Evolutionary conservation across 169 alveolate species (phyloP).

Genomic region (Fabrea salina): DNA sequence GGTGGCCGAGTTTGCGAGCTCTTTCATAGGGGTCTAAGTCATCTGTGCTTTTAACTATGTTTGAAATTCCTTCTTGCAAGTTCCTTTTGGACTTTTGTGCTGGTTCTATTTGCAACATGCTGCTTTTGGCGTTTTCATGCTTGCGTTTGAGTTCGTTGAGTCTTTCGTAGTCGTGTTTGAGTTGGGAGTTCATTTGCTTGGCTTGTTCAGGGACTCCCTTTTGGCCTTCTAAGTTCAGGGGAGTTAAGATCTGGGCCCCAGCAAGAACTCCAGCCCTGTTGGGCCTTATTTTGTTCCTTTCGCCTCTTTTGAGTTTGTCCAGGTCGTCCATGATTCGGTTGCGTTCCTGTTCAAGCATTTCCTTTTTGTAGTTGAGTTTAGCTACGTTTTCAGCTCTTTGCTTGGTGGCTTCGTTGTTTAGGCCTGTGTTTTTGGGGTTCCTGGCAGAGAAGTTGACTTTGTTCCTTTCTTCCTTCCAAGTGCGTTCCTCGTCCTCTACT

Average conservation of each 20-base stretch:
- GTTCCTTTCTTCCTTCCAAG: slow-evolving; percentile 38
- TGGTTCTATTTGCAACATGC: neutral
- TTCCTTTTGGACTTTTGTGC: neutral
- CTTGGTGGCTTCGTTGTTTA: slow-evolving; percentile 35
- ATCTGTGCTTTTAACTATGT: neutral
- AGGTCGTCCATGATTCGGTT: slow-evolving; percentile 50
- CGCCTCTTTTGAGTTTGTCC: slow-evolving; percentile 40
- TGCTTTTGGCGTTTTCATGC: neutral
- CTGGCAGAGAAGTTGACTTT: slow-evolving; percentile 20
- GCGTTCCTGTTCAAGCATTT: slow-evolving; percentile 46
- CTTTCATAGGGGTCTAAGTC: neutral
- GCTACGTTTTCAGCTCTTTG: slow-evolving; percentile 56
- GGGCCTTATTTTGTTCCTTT: neutral
- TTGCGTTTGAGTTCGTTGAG: neutral
- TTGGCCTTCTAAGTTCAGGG: neutral
- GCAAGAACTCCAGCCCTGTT: slow-evolving; percentile 38
- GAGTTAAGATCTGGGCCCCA: slow-evolving; percentile 19
- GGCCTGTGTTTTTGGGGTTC: slow-evolving; percentile 12
- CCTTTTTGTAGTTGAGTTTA: slow-evolving; percentile 31
- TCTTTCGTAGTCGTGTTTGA: slow-evolving; percentile 10
- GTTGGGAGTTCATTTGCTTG: neutral
- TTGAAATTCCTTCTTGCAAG: neutral
- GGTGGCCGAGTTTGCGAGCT: neutral
- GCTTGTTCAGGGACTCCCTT: neutral
- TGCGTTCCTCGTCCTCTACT: slow-evolving; percentile 41